phyloP scores from a whole-genome alignment of 2,329 filamentous ascomycete species.

The Teratosphaeria pseudoeucalypti region DNA sequence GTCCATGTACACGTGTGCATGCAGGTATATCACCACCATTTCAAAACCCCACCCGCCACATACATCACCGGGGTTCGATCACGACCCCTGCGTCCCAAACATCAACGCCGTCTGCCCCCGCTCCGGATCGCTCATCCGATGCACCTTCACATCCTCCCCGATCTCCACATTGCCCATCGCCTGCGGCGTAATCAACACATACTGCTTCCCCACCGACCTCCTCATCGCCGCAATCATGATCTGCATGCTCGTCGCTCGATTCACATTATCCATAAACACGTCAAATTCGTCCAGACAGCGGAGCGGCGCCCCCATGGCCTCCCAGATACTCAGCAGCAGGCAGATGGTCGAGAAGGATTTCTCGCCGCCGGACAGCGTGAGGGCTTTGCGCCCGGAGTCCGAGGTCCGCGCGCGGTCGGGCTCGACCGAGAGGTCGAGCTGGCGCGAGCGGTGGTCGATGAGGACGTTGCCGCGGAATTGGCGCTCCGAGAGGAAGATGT shows the following conservation, averaged over 20 bases:
- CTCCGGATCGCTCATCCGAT: slow-evolving; percentile 51
- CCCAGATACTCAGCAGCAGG: slow-evolving; percentile 85
- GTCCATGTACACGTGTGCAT: not conserved
- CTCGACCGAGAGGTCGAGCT: slow-evolving; percentile 64
- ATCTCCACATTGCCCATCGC: slow-evolving; percentile 54
- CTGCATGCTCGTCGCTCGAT: slow-evolving; percentile 82
- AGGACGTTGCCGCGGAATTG: slow-evolving; percentile 74
- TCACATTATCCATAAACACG: slow-evolving; percentile 98
- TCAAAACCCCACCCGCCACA: not conserved
- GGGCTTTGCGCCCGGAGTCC: slow-evolving; percentile 67
- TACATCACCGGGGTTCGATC: not conserved
- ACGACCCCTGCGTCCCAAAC: slow-evolving; percentile 11
- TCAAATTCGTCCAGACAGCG: slow-evolving; percentile 96
- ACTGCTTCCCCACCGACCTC: slow-evolving; percentile 79
- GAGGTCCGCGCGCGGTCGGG: slow-evolving; percentile 59
- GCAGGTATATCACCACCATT: not conserved
- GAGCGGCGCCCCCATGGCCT: slow-evolving; percentile 93
- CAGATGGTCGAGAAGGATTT: slow-evolving; percentile 98
- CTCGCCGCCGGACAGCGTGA: slow-evolving; percentile 88
- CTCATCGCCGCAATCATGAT: slow-evolving; percentile 87
- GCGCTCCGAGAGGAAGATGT: slow-evolving; percentile 77
- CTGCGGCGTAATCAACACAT: slow-evolving; percentile 92
- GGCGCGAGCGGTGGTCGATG: slow-evolving; percentile 64
- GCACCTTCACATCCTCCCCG: slow-evolving; percentile 65
- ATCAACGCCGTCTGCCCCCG: slow-evolving; percentile 38